Base-by-base conservation (phyloP, 176 grass and related monocot genomes). In the Carex kokanica region DNA sequence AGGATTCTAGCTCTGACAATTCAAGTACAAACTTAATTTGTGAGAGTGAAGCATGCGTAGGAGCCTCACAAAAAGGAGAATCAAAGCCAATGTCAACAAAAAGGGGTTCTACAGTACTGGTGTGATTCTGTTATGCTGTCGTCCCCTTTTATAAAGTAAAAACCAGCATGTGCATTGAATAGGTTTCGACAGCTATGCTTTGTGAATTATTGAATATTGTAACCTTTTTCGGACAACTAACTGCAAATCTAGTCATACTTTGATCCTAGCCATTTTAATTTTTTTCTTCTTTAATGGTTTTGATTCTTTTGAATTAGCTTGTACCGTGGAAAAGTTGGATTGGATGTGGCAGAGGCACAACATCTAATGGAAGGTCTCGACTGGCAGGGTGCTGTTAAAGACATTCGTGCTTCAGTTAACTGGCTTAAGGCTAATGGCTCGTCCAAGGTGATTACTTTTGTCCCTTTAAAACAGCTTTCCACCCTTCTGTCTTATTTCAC, bases 391-490 rank as follows among this genome's bases (percentile, higher is more conserved):
- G 92, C 95, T 74, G 83, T 98, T 27, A 93, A 98, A 86, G 95
- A 98, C 82, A 95, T 95, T 66, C 78, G 86, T 10, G 92, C 95
- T 87, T 95, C 95, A 66, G 91, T 98, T 86, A 93, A 98, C 56
- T 98, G 95, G 95, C 89, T 98, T 59, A 98, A 98, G 53, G 77
- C 91, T 77, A 93, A 89, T 90, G 92, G 95, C 63, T 98, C 92
- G 55, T 41, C 92, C 52, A 98, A 98, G 92, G 95, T 91, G 14
- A 2, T 23, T 27, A 21, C 11, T 40, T 41, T 62, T 69, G 72
- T 2, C 43, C 82, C 25, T 83, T 61, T 53, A 66, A 38, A 54
- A n/a, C 31, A 78, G 58, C 74, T 74, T 47, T 5, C 79, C 79
- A 32, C 27, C 27, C 21, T 61, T 83, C 3, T 14, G 60, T 58